These are phyloP conservation scores for Cudoniella acicularis DNA, from an alignment of 495 filamentous ascomycete genomes.

Conservation along the genomic window DNA sequence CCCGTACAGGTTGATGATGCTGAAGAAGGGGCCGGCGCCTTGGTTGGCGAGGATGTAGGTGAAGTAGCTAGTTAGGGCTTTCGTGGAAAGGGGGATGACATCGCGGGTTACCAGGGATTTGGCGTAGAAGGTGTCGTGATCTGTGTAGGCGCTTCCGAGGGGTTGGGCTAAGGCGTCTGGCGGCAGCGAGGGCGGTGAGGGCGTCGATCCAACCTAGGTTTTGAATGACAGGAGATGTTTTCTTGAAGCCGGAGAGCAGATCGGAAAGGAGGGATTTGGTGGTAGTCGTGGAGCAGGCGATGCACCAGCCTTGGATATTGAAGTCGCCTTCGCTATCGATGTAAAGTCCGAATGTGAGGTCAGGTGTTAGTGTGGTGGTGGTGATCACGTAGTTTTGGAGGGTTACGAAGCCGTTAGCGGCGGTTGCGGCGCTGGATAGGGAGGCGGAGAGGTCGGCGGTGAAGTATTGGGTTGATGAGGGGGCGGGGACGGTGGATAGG, in stretches of 20 bases:
- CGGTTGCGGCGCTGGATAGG: slow-evolving; percentile 37
- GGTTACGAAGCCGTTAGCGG: slow-evolving; percentile 41
- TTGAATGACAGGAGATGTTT: not conserved
- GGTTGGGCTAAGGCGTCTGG: slow-evolving; percentile 27
- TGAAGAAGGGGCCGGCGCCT: slow-evolving; percentile 24
- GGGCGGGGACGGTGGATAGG: slow-evolving; percentile 55
- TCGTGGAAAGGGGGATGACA: slow-evolving; percentile 31
- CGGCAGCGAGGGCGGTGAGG: slow-evolving; percentile 31
- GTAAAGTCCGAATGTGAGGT: slow-evolving; percentile 50
- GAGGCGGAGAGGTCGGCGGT: slow-evolving; percentile 40
- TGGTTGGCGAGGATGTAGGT: slow-evolving; percentile 33
- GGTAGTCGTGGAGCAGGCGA: slow-evolving; percentile 18
- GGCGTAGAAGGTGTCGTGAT: slow-evolving; percentile 49
- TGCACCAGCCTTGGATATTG: slow-evolving; percentile 33
- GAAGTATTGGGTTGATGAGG: slow-evolving; percentile 48
- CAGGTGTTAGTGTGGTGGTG: slow-evolving; percentile 46
- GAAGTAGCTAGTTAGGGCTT: slow-evolving; percentile 40
- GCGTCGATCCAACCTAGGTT: slow-evolving; percentile 29
- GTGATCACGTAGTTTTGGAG: slow-evolving; percentile 49
- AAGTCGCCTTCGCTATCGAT: slow-evolving; percentile 37
- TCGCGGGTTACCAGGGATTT: slow-evolving; percentile 40
- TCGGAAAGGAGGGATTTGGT: slow-evolving; percentile 40
- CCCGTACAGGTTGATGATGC: slow-evolving; percentile 53
- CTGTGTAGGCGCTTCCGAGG: slow-evolving; percentile 24
- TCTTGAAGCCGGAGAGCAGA: slow-evolving; percentile 28